Evolutionary conservation across 495 filamentous ascomycete species (phyloP).

Genomic region (Aspergillus steynii): DNA sequence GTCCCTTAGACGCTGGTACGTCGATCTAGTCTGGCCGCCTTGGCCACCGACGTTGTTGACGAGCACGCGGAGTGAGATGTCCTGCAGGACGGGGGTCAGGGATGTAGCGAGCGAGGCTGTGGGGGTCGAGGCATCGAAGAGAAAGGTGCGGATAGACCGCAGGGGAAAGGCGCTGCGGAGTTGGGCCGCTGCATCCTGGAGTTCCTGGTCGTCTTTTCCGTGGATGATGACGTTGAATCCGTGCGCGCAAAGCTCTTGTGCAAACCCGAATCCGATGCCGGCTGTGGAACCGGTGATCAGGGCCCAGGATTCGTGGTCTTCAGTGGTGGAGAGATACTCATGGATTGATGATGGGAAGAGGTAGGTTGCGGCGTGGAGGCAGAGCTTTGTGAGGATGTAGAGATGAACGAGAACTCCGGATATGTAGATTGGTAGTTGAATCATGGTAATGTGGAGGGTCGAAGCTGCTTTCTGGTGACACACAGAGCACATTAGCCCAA

Average conservation of each 20-base stretch:
- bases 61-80: not conserved
- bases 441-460: not conserved
- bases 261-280: constrained; percentile 57
- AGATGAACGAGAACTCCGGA: not conserved
- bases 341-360: not conserved
- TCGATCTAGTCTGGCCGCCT: not conserved
- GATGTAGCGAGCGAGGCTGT: not conserved
- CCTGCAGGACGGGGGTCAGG: not conserved
- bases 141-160: not conserved
- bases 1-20: not conserved
- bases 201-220: constrained; percentile 43
- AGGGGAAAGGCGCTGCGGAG: not conserved
- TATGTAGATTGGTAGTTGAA: not conserved
- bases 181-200: not conserved
- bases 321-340: not conserved
- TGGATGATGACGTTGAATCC: constrained; percentile 62
- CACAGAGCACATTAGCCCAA: no score
- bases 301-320: constrained; percentile 42
- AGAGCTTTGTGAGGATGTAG: not conserved
- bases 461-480: not conserved
- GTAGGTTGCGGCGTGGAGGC: not conserved
- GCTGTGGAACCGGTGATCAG: constrained; percentile 60
- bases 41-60: constrained; percentile 3
- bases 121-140: not conserved
- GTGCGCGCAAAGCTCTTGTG: constrained; percentile 46